These are phyloP conservation scores for Kwoniella dejecticola DNA, from an alignment of 768 basidiomycete species.

Conservation along the genomic window DNA sequence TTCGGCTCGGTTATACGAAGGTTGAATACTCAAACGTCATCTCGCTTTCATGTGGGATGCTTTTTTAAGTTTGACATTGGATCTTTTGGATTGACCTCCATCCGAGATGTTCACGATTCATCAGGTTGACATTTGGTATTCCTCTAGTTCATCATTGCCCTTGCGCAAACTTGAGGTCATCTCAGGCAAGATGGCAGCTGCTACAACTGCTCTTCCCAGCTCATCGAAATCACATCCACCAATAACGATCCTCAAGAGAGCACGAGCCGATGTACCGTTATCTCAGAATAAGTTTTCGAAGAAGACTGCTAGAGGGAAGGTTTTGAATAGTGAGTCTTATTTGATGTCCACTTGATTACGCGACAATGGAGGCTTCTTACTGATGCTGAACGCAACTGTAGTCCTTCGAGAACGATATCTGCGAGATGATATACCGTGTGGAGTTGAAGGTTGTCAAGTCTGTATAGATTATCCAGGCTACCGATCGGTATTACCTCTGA, in stretches of 20 bases:
- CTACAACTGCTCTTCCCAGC: slow-evolving; percentile 19
- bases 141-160: background rate
- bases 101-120: slow-evolving; percentile 6
- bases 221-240: slow-evolving; percentile 38
- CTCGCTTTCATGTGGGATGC: background rate
- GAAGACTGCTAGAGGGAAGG: slow-evolving; percentile 90
- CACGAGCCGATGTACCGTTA: slow-evolving; percentile 50
- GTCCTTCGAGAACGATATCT: slow-evolving; percentile 93
- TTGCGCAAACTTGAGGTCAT: too few species aligned
- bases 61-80: background rate
- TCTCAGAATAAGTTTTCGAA: slow-evolving; percentile 90
- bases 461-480: slow-evolving; percentile 60
- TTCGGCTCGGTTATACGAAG: too few species aligned
- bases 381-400: slow-evolving; percentile 43
- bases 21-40: too few species aligned
- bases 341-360: slow-evolving; percentile 1
- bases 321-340: slow-evolving; percentile 73
- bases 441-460: slow-evolving; percentile 67
- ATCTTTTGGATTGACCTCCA: slow-evolving; percentile 3
- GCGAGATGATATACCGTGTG: slow-evolving; percentile 86
- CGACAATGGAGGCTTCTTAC: background rate
- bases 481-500: slow-evolving; percentile 62
- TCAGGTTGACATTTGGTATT: background rate
- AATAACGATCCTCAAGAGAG: slow-evolving; percentile 55
- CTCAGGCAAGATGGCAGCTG: slow-evolving; percentile 31